Percentiles rank a stretch among this genome's conserved stretches.
Conservation (phyloP, 2,329 filamentous ascomycete species). For the Nigrospora oryzae region DNA sequence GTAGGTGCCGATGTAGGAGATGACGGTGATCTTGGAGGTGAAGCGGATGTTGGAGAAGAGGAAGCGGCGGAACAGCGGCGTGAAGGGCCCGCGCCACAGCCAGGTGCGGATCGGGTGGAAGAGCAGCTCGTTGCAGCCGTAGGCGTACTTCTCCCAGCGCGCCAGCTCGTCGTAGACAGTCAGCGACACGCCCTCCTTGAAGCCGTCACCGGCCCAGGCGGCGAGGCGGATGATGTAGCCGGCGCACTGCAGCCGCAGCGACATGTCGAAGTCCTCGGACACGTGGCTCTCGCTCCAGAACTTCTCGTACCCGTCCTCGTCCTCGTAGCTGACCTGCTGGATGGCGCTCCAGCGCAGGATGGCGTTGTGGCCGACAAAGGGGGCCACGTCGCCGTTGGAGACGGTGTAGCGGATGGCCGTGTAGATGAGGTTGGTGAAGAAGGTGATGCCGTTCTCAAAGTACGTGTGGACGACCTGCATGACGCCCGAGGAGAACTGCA, state of each 20-base stretch:
- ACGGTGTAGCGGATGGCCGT: constrained; percentile 64
- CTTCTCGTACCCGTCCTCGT: constrained; percentile 52
- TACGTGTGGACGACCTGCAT: constrained; percentile 68
- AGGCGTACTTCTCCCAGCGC: constrained; percentile 68
- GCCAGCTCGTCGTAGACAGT: constrained; percentile 66
- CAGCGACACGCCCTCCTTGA: constrained; percentile 66
- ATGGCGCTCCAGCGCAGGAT: constrained; percentile 62
- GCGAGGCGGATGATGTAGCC: constrained; percentile 63
- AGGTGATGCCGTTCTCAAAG: constrained; percentile 66
- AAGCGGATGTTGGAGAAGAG: constrained; percentile 52
- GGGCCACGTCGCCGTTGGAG: constrained; percentile 62
- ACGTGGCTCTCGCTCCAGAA: constrained; percentile 72
- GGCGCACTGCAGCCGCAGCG: constrained; percentile 59
- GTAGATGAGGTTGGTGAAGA: constrained; percentile 74
- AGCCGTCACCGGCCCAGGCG: constrained; percentile 59
- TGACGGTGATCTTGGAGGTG: constrained; percentile 61
- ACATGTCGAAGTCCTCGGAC: constrained; percentile 72
- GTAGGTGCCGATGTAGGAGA: constrained; percentile 51
- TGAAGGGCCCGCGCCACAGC: constrained; percentile 55
- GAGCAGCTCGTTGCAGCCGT: constrained; percentile 62
- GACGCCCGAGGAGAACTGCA: constrained; percentile 66
- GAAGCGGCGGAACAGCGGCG: constrained; percentile 53
- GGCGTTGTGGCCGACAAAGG: constrained; percentile 73
- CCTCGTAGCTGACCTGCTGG: constrained; percentile 46
- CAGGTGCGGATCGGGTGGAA: constrained; percentile 60